Conservation (phyloP, 495 filamentous ascomycete genomes). For the Penicilliopsis zonata region DNA sequence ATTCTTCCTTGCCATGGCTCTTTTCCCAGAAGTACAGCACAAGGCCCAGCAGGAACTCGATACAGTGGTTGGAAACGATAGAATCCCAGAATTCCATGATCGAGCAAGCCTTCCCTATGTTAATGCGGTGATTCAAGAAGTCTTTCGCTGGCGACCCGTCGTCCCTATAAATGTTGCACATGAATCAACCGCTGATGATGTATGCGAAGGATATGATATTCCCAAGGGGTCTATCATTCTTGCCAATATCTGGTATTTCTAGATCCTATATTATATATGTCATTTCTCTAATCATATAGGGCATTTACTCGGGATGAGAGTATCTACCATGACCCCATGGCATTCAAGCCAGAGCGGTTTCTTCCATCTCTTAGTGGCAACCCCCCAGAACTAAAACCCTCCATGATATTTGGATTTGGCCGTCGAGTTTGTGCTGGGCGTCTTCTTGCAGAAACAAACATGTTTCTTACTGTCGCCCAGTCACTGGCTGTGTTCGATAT, state of each 20-base stretch:
- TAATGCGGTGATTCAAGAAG: constrained; percentile 31
- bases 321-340: constrained; percentile 14
- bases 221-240: constrained; percentile 38
- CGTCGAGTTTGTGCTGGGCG: constrained; percentile 48
- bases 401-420: constrained; percentile 43
- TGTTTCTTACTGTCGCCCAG: constrained; percentile 39
- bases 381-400: constrained; percentile 13
- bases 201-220: constrained; percentile 24
- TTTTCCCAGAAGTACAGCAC: constrained; percentile 29
- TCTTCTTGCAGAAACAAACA: constrained; percentile 42
- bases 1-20: constrained; percentile 30
- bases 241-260: too few relatives aligned
- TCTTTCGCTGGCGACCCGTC: constrained; percentile 32
- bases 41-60: constrained; percentile 46
- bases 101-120: constrained; percentile 28
- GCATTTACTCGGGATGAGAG: constrained; percentile 18
- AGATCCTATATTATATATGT: too few relatives aligned
- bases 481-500: constrained; percentile 44
- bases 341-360: constrained; percentile 29
- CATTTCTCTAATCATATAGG: constrained; percentile 25
- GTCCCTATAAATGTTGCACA: constrained; percentile 41
- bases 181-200: constrained; percentile 37
- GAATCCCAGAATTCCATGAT: constrained; percentile 22
- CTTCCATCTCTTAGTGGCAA: constrained; percentile 7
- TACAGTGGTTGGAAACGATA: constrained; percentile 25